A percentile compares a stretch with the other conserved stretches of the same genome.
Conservation (phyloP, 106 monocot species). For the Dendrobium officinale region DNA sequence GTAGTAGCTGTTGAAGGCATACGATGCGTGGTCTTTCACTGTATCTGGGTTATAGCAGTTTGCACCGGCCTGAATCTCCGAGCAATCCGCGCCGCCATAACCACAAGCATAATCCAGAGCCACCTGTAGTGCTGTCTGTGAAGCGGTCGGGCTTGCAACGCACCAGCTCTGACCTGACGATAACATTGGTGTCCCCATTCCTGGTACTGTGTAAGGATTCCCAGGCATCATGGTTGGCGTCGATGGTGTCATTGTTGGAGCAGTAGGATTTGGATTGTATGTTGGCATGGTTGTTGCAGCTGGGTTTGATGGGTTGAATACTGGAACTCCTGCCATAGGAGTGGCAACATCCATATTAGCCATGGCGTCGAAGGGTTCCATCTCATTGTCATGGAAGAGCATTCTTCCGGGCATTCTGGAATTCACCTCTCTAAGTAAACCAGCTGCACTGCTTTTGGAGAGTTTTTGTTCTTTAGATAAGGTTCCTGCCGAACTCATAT, state of each 20-base stretch:
- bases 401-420: background rate
- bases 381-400: background rate
- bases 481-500: background rate
- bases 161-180: constrained; percentile 77
- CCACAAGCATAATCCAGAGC: constrained; percentile 92
- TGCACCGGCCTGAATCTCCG: constrained; percentile 58
- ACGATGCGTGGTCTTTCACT: constrained; percentile 72
- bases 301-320: constrained; percentile 5
- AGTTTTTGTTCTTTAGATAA: background rate
- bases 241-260: background rate
- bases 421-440: background rate
- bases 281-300: background rate
- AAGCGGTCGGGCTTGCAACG: constrained; percentile 62
- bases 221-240: background rate
- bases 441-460: background rate
- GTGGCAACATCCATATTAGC: constrained; percentile 11
- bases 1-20: constrained; percentile 90
- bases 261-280: constrained; percentile 2
- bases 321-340: constrained; percentile 10
- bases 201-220: constrained; percentile 8
- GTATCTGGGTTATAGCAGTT: constrained; percentile 77
- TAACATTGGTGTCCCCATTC: background rate
- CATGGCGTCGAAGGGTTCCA: constrained; percentile 6
- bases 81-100: constrained; percentile 84
- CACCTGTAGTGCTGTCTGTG: constrained; percentile 71